Evolutionary conservation across 345 rosid genomes (phyloP).

Genomic region (Syzygium grande): DNA sequence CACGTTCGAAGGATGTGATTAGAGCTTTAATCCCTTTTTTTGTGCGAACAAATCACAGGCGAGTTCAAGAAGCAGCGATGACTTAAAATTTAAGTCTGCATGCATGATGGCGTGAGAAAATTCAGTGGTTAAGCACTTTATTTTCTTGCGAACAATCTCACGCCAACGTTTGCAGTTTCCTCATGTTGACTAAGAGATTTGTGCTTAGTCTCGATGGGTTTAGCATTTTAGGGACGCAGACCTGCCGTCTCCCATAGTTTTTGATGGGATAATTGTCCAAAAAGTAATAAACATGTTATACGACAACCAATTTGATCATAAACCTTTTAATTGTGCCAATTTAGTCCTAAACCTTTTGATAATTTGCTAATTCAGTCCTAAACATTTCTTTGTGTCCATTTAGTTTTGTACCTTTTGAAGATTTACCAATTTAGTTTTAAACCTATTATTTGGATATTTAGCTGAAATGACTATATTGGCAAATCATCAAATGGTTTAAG

Average conservation of each 20-base stretch:
- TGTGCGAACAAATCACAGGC: background rate
- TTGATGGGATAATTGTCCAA: too few relatives aligned
- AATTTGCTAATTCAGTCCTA: too few relatives aligned
- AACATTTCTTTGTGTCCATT: too few relatives aligned
- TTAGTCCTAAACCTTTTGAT: too few relatives aligned
- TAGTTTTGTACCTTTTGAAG: too few relatives aligned
- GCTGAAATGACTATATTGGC: too few relatives aligned
- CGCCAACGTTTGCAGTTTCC: background rate
- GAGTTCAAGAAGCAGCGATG: background rate
- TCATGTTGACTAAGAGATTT: background rate
- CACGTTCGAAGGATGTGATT: background rate
- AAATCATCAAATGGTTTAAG: too few relatives aligned
- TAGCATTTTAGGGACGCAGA: background rate
- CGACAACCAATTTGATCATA: too few relatives aligned
- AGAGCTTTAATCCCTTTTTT: background rate
- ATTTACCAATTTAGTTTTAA: too few relatives aligned
- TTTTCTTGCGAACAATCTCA: background rate
- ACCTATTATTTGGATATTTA: too few relatives aligned
- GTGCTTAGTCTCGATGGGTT: background rate
- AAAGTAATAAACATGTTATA: too few relatives aligned
- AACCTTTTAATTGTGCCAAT: too few relatives aligned
- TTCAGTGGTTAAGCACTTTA: background rate
- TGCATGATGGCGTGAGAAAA: background rate
- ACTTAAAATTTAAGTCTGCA: background rate
- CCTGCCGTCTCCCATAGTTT: background rate